Evolutionary conservation across 495 filamentous ascomycete genomes (phyloP), one percentile per base, ranked within the genome.

Genomic region (Lasiosphaeria hispida): DNA sequence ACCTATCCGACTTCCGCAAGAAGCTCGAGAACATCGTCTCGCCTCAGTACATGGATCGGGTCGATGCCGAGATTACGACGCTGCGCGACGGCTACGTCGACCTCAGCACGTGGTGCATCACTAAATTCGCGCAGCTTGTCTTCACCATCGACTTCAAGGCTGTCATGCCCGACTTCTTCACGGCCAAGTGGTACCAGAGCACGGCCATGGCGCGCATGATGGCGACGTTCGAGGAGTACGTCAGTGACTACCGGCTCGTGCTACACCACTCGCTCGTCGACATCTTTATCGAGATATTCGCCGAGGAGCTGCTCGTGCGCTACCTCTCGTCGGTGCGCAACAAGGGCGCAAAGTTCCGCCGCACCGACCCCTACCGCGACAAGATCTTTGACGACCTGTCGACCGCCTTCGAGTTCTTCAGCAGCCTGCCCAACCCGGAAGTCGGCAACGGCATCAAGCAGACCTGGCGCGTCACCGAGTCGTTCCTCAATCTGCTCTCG

Each of bases 1-100:
- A 95, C 76, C 79, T 97, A 41, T 84, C 87, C 9, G 82, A 84
- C 60, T 97, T 96, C 83, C 84, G 84, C 58, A 80, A 81, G 60
- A 89, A 92, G 60, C 85, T 94, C 67, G 85, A 85, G 61, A 74
- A 86, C 2, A 74, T 94, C 10, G 90, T 97, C 44, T 87, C 90
- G 14, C 83, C 88, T 9, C 83, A 85, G 59, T 97, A 96, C 74
- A 80, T 89, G 72, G 81, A 85, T 48, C 81, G 82, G 35, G 85
- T 86, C 34, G 79, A 82, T n/a, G 73, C 77, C 38, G 90, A 96
- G 63, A 75, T 93, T 18, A 84, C 89, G 6, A 73, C 79, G 18
- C 77, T 97, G 10, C 86, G 87, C 40, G 88, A 96, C 71, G 92
- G 91, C 45, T 97, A 96, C 71, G 88, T 97, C 35, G 95, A 97